Base-by-base conservation (phyloP, 108 stramenopile species). In the Nitzschia sp. region DNA sequence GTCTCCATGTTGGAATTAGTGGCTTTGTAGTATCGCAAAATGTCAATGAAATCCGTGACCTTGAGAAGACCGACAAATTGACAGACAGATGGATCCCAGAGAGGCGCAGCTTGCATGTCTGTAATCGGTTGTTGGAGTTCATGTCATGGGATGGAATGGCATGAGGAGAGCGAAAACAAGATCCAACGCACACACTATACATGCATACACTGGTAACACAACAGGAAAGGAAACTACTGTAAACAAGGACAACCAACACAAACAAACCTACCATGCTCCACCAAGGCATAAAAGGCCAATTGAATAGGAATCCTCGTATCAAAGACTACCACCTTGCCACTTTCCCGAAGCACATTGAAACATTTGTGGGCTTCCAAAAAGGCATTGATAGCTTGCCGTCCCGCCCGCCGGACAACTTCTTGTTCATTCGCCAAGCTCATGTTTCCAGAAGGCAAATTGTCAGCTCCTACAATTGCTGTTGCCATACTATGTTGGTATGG, bases 271-370 rank as follows among this genome's bases (percentile, higher is more conserved):
- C 91, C 97, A 80, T 98, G 96, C 69, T 98, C 97, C 25, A 98
- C 96, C 53, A 98, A 73, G 34, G 97, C 97, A 81, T 97, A 98
- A 86, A 97, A 98, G 42, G 97, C 96, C 55, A 98, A 77, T 69
- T 97, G 97, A 51, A 98, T 93, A 11, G 97, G 96, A 73, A 98
- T 97, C 58, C 91, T 87, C 25, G 92, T 88, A 73, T 98, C 97
- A 80, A 98, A 98, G 43, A 98, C 97, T 7, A 98, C 97, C 22
- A 97, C 92, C 70, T 98, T 94, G 0, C 90, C 90, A 73, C 86
- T 88, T 0, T 80, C 70, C 57, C 93, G 63, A 19, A 94, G 62
- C 0, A 91, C 88, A 42, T 80, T 79, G 71, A 82, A 94, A 59
- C 88, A 91, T 40, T 78, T 85, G 70, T 91, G 88, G 0, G 74